Evolutionary conservation across 495 filamentous ascomycete species (phyloP).

Genomic region (Tuber aestivum): DNA sequence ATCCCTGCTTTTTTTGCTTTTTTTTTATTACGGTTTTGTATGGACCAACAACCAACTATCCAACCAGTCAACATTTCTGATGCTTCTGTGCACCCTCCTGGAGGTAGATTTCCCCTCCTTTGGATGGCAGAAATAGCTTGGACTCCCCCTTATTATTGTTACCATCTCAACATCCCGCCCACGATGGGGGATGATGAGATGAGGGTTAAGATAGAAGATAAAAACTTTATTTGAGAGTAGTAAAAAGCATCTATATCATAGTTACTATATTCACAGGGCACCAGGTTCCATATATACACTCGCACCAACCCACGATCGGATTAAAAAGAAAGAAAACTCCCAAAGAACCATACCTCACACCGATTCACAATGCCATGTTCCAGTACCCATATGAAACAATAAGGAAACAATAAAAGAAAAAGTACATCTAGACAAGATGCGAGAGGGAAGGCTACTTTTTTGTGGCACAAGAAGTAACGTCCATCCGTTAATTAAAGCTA

Average conservation of each 20-base stretch:
- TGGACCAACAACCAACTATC: not conserved
- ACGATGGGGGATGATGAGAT: not conserved
- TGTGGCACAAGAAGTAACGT: conserved; percentile 2
- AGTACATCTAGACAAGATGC: not conserved
- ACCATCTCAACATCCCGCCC: not conserved
- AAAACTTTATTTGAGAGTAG: not conserved
- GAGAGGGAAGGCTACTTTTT: not conserved
- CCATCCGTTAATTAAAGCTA: conserved; percentile 2
- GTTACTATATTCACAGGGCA: not conserved
- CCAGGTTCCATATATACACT: not conserved
- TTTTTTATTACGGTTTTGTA: not conserved
- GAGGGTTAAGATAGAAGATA: not conserved
- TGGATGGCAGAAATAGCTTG: not conserved
- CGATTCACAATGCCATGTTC: not conserved
- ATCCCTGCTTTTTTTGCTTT: not conserved
- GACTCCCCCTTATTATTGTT: not conserved
- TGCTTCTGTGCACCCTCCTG: not conserved
- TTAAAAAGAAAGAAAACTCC: not conserved
- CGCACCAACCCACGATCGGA: not conserved
- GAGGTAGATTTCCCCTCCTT: not conserved
- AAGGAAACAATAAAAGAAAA: not conserved
- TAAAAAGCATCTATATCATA: not conserved
- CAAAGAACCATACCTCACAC: not conserved
- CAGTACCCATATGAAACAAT: not conserved
- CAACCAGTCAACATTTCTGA: not conserved